Conservation (phyloP, 345 rosid genomes). For the Hibiscus mutabilis region DNA sequence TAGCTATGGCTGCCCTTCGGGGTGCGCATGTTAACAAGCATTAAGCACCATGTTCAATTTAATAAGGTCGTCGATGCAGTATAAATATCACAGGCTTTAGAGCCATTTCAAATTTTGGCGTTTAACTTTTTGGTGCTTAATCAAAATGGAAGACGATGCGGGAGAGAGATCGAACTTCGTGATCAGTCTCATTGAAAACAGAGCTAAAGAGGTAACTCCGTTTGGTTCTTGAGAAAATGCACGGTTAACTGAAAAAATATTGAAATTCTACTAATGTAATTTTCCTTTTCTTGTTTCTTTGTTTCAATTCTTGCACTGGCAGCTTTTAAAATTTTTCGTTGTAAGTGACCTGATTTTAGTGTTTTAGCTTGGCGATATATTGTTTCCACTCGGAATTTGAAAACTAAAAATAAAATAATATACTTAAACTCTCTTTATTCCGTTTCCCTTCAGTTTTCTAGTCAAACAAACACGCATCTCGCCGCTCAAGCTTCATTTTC, state of each 20-base stretch:
- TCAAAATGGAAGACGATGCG: constrained; percentile 74
- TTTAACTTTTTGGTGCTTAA: neutral
- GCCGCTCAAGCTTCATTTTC: neutral
- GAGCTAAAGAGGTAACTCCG: constrained; percentile 83
- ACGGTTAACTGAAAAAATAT: neutral
- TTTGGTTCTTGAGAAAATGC: constrained; percentile 27
- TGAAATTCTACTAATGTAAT: neutral
- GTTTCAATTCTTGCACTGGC: neutral
- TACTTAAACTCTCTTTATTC: neutral
- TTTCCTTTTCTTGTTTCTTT: neutral
- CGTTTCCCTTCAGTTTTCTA: neutral
- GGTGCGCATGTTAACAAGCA: neutral
- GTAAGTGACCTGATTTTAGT: neutral
- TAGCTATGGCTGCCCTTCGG: neutral
- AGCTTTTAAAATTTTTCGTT: neutral
- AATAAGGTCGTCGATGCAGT: neutral
- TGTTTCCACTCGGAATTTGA: neutral
- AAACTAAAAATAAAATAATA: neutral
- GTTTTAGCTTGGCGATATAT: neutral
- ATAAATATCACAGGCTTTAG: neutral
- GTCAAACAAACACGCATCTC: neutral
- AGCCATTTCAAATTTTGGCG: neutral
- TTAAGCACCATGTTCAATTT: neutral
- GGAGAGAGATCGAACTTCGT: constrained; percentile 82
- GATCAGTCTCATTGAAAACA: constrained; percentile 74